Base-by-base conservation (phyloP, 2,329 filamentous ascomycete genomes). In the Apiospora pterosperma region DNA sequence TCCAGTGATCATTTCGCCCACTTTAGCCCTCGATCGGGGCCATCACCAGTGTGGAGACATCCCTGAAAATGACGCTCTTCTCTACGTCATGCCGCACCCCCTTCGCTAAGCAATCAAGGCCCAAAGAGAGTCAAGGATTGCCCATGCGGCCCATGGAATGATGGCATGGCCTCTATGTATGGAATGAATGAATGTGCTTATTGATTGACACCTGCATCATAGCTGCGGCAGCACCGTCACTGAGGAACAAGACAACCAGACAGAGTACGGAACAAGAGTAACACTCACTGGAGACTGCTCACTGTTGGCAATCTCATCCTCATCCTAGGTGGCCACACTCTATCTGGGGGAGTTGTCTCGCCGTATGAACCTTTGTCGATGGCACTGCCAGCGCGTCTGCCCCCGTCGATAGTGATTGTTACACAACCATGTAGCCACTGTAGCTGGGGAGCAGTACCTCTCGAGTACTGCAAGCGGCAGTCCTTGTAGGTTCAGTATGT, bases 31-130 rank as follows among this genome's bases (percentile, higher is more conserved):
- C 48, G 48, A 55, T 55, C 48, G 31, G 48, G 48, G 48, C n/a
- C 8, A 42, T 42, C 41, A 42, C 23, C n/a, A 42, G 41, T 55
- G 48, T 28, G 48, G 28, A 55, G 48, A 36, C 21, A 36, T 60
- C 58, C 58, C 60, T 39, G 39, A n/a, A 48, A 48, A 62, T 62
- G 60, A 62, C 60, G 60, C 25, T 42, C 23, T 2, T 62, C 16
- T 8, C 38, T 62, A 62, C 60, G 60, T 62, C 60, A 62, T 62
- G 60, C 60, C 41, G 36, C 19, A 23, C 25, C 36, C 60, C 60
- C n/a, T n/a, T 62, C 60, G 25, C 60, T 62, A 62, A 42, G 25
- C 59, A 60, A 60, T 39, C 36, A 38, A 60, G 59, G 59, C 48
- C 48, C 48, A 55, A 55, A 28, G 25, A 55, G 48, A 55, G 28